Conservation (phyloP, 371 early-diverging fungal species). For the Amoeboaphelidium occidentale region DNA sequence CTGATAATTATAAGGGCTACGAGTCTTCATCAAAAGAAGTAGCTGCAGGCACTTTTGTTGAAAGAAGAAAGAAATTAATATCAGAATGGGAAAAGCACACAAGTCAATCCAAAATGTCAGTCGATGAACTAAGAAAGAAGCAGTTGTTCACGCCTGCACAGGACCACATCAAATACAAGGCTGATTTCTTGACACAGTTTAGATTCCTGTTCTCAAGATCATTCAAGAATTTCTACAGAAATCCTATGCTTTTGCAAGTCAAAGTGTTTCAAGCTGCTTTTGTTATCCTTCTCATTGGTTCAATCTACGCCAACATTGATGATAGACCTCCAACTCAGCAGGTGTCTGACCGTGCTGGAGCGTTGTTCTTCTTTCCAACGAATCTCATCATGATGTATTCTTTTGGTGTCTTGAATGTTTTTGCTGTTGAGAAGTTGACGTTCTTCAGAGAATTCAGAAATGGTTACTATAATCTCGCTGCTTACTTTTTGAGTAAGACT, state of each 20-base stretch:
- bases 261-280: not conserved
- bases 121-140: too few species aligned
- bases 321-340: not conserved
- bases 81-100: too few species aligned
- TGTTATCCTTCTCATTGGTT: not conserved
- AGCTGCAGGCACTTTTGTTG: too few species aligned
- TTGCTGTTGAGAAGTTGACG: not conserved
- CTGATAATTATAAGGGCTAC: too few species aligned
- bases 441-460: not conserved
- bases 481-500: conserved; percentile 3
- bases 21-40: too few species aligned
- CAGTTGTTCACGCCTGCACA: too few species aligned
- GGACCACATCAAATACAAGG: not conserved
- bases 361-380: not conserved
- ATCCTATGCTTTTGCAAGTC: not conserved
- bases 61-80: too few species aligned
- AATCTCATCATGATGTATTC: not conserved
- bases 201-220: not conserved
- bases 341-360: not conserved
- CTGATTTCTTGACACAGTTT: not conserved
- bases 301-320: not conserved
- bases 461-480: not conserved
- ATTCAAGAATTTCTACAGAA: not conserved
- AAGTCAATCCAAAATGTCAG: too few species aligned
- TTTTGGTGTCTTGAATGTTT: not conserved